phyloP scores from a whole-genome alignment of 192 early-diverging fungal genomes.

The Linnemannia exigua region DNA sequence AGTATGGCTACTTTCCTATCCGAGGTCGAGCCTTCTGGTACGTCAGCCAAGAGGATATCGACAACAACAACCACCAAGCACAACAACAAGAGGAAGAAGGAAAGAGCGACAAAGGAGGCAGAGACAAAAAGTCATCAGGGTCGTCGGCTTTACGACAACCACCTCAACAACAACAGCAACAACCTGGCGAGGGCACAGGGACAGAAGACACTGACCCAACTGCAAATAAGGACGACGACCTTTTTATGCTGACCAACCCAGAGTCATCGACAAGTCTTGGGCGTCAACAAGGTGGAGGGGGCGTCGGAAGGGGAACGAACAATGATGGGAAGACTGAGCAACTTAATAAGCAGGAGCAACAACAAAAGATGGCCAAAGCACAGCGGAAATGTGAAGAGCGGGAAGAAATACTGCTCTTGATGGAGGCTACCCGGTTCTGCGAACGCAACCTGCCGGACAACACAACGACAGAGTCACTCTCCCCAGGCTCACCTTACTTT shows the following conservation, averaged over 20 bases:
- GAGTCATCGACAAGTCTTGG: slow-evolving; percentile 6
- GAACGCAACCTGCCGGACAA: slow-evolving; percentile 14
- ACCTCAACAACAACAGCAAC: slow-evolving; percentile 7
- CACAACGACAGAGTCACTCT: neutral
- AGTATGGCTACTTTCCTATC: slow-evolving; percentile 52
- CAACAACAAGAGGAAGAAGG: neutral
- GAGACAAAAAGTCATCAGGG: neutral
- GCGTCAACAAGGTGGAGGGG: neutral
- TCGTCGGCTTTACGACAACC: neutral
- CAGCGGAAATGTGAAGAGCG: slow-evolving; percentile 43
- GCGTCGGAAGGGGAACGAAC: neutral
- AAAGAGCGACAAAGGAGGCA: neutral
- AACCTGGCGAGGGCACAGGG: neutral
- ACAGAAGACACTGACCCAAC: slow-evolving; percentile 12
- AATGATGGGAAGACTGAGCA: neutral
- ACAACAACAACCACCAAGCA: neutral
- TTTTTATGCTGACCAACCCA: neutral
- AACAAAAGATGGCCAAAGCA: slow-evolving; percentile 13
- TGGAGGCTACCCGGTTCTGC: slow-evolving; percentile 32
- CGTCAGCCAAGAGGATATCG: slow-evolving; percentile 24
- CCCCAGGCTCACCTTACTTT: neutral
- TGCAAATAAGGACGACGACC: slow-evolving; percentile 32
- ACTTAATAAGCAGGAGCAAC: slow-evolving; percentile 7
- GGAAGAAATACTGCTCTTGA: slow-evolving; percentile 32
- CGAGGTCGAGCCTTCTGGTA: slow-evolving; percentile 51